Conservation (phyloP, 177 flowering plant species). For the Vitis hybrid region DNA sequence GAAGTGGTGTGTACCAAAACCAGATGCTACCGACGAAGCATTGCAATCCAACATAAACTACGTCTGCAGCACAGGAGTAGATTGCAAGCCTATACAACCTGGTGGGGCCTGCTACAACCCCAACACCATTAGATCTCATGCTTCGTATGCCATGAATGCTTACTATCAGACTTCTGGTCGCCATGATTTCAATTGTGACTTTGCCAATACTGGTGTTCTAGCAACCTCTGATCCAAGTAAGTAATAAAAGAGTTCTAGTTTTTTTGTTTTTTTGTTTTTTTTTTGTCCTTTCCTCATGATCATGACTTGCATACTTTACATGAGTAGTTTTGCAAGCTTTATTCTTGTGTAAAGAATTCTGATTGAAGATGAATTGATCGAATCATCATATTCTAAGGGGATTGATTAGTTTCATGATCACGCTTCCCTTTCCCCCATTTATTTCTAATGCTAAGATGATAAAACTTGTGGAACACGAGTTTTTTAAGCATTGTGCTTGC, state of each 20-base stretch:
- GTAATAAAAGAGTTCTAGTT: neutral
- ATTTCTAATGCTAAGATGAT: too few relatives aligned
- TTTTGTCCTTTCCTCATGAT: too few relatives aligned
- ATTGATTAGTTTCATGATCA: too few relatives aligned
- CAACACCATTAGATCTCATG: slow-evolving; percentile 34
- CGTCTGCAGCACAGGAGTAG: slow-evolving; percentile 42
- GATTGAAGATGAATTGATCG: too few relatives aligned
- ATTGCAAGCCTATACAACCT: slow-evolving; percentile 42
- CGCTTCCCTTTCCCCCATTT: too few relatives aligned
- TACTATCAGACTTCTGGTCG: slow-evolving; percentile 33
- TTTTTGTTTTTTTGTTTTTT: too few relatives aligned
- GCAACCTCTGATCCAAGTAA: slow-evolving; percentile 41
- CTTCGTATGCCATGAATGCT: slow-evolving; percentile 44
- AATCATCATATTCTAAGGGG: too few relatives aligned
- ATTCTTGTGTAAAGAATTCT: too few relatives aligned
- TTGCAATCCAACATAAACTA: slow-evolving; percentile 44
- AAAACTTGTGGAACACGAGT: too few relatives aligned
- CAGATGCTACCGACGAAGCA: slow-evolving; percentile 21
- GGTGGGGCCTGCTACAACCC: slow-evolving; percentile 45
- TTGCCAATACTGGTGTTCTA: slow-evolving; percentile 28
- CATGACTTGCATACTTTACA: too few relatives aligned
- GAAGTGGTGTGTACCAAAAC: slow-evolving; percentile 48
- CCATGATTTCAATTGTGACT: slow-evolving; percentile 28
- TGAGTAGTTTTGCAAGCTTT: too few relatives aligned
- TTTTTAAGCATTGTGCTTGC: too few relatives aligned